Percentiles rank a stretch among this genome's conserved stretches.
Evolutionary conservation across 495 filamentous ascomycete species (phyloP).

Genomic region (Beverwykella pulmonaria): DNA sequence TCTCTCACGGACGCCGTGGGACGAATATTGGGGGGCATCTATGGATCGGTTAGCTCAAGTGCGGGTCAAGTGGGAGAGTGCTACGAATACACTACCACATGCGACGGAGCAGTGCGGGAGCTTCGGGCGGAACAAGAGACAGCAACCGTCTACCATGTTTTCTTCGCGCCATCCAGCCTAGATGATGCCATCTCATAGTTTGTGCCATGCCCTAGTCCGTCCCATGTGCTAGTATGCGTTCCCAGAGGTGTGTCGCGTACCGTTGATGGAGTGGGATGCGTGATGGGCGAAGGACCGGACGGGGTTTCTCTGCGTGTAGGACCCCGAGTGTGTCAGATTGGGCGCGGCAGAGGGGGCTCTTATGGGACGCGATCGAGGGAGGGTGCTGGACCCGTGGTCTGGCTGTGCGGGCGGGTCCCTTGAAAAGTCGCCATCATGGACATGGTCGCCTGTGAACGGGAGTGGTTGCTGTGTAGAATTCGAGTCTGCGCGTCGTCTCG

Average conservation of each 20-base stretch:
- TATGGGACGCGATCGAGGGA: slow-evolving; percentile 25
- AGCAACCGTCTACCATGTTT: neutral
- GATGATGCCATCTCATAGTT: neutral
- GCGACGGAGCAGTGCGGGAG: neutral
- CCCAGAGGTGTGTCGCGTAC: neutral
- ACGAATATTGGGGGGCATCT: slow-evolving; percentile 73
- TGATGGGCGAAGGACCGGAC: slow-evolving; percentile 79
- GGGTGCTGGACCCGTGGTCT: slow-evolving; percentile 3
- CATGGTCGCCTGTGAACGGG: slow-evolving; percentile 37
- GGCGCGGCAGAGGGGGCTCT: slow-evolving; percentile 33
- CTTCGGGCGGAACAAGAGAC: too few species aligned
- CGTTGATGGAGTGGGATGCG: slow-evolving; percentile 64
- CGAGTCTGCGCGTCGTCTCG: slow-evolving; percentile 13
- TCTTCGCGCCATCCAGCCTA: neutral
- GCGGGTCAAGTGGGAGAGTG: neutral
- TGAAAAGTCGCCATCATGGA: slow-evolving; percentile 31
- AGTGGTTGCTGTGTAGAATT: slow-evolving; percentile 29
- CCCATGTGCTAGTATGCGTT: neutral
- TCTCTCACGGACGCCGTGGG: slow-evolving; percentile 79
- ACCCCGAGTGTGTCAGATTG: slow-evolving; percentile 43
- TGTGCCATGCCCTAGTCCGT: neutral
- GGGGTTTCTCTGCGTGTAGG: slow-evolving; percentile 64
- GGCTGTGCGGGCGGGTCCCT: neutral
- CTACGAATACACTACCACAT: neutral
- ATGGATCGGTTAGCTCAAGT: slow-evolving; percentile 38